Conservation (phyloP, 768 basidiomycete genomes). For the Boletus speciosus region DNA sequence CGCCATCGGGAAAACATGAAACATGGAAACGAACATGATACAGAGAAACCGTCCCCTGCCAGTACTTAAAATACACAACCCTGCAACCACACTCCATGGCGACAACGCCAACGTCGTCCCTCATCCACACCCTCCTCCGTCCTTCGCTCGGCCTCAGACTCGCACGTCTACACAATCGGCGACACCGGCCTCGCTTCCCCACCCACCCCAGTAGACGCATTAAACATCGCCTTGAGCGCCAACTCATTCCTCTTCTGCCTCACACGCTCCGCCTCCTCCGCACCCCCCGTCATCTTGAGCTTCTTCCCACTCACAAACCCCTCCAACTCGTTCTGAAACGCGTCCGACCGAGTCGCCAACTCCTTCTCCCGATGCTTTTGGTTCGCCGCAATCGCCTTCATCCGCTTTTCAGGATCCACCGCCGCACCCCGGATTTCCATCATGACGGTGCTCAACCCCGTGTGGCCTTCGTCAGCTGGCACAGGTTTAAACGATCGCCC, state of each 20-base stretch:
- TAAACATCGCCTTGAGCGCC: conserved; percentile 89
- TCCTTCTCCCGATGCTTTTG: conserved; percentile 79
- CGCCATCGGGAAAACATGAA: background rate
- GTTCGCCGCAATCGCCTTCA: conserved; percentile 91
- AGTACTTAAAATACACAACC: background rate
- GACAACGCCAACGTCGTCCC: background rate
- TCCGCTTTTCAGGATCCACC: conserved; percentile 75
- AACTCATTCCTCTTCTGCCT: conserved; percentile 80
- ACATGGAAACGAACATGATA: background rate
- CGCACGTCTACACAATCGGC: conserved; percentile 1
- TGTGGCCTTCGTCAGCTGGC: conserved; percentile 63
- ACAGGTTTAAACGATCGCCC: conserved; percentile 56
- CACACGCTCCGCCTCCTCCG: conserved; percentile 86
- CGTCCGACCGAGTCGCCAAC: conserved; percentile 67
- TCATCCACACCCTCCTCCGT: background rate
- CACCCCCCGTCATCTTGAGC: conserved; percentile 93
- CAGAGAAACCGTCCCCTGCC: background rate
- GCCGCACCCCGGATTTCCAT: conserved; percentile 83
- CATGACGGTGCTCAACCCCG: conserved; percentile 75
- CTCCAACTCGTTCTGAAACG: conserved; percentile 76
- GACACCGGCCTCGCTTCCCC: conserved; percentile 9
- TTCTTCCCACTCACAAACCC: conserved; percentile 88
- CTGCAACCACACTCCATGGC: background rate
- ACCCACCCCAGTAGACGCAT: conserved; percentile 9
- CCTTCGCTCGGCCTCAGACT: background rate